phyloP scores from a whole-genome alignment of 768 basidiomycete species.

The Boletus rex-veris region DNA sequence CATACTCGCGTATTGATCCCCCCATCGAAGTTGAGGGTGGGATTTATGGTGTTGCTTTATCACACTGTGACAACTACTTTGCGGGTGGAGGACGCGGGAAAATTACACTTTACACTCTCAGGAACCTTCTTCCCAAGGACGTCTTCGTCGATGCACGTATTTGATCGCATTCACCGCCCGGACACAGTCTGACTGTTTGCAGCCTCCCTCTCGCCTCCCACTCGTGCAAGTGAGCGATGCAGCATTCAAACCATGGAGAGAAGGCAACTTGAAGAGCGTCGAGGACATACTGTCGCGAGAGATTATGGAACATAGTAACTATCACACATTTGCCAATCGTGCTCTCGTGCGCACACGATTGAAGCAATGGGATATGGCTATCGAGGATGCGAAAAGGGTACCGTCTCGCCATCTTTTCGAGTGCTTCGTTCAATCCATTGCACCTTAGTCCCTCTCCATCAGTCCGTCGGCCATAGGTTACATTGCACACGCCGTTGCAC shows the following conservation, averaged over 20 bases:
- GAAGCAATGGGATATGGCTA: background rate
- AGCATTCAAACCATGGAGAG: background rate
- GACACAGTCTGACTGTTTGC: no score
- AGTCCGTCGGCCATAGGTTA: background rate
- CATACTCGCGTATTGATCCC: no score
- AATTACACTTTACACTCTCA: background rate
- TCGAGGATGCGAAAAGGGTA: background rate
- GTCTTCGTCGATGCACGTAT: no score
- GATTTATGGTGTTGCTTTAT: background rate
- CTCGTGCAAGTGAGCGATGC: background rate
- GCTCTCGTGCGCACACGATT: background rate
- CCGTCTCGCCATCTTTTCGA: background rate
- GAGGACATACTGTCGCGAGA: background rate
- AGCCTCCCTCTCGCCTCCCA: background rate
- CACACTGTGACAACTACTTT: background rate
- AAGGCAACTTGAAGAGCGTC: background rate
- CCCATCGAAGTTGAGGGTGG: no score
- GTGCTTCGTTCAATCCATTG: background rate
- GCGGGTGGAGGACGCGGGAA: background rate
- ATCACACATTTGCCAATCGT: background rate
- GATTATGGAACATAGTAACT: no score
- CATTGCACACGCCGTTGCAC: background rate
- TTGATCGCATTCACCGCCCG: no score
- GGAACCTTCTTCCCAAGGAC: background rate
- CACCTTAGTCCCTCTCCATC: background rate